Evolutionary conservation across 2,329 filamentous ascomycete species (phyloP).

Genomic region (Juglanconis sp.): DNA sequence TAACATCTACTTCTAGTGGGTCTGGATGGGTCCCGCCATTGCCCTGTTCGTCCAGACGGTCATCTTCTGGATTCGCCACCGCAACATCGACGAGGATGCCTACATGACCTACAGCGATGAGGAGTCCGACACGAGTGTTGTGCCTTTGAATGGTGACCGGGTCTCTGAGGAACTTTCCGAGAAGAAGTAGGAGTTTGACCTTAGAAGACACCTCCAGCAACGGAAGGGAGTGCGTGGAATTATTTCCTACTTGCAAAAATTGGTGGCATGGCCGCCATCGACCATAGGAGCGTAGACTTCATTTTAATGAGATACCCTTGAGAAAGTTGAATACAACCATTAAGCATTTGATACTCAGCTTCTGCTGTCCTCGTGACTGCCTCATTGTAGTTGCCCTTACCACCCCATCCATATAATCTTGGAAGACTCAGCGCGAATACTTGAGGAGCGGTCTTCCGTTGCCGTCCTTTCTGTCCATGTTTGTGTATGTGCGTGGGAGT

Average conservation of each 20-base stretch:
- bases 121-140: neutral
- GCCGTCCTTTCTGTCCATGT: too few species aligned
- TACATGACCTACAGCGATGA: conserved; percentile 35
- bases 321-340: neutral
- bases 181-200: neutral
- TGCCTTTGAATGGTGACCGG: neutral
- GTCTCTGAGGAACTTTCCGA: neutral
- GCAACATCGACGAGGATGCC: conserved; percentile 44
- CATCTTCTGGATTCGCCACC: conserved; percentile 46
- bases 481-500: too few species aligned
- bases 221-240: too few species aligned
- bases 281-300: neutral
- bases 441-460: too few species aligned
- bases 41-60: conserved; percentile 44
- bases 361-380: too few species aligned
- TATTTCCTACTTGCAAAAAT: neutral
- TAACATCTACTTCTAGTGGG: conserved; percentile 22
- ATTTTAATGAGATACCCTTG: conserved; percentile 2
- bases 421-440: too few species aligned
- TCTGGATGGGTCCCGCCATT: conserved; percentile 46
- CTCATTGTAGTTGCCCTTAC: too few species aligned
- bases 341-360: too few species aligned
- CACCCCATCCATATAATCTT: too few species aligned
- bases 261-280: neutral
- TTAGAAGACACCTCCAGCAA: neutral